Evolutionary conservation across 2,329 filamentous ascomycete species (phyloP), one percentile per base, ranked within the genome.

Genomic region (Colletotrichum acutatum): DNA sequence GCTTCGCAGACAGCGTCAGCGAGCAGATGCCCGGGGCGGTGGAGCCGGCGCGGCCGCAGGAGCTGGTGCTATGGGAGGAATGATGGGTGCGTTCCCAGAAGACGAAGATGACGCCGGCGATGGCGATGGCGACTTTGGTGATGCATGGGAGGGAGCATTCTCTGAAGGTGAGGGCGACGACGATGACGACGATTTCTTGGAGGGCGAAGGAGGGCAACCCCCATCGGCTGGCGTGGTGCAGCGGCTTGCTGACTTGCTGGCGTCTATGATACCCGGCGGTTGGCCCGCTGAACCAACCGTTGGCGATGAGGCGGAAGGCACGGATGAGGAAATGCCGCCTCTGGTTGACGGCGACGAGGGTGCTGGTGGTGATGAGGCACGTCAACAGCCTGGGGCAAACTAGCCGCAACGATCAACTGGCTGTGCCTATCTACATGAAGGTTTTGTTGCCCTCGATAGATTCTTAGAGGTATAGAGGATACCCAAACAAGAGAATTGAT

Each of bases 81-180:
- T 67, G 34, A 37, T 68, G 26, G 74, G 57, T 2, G 72, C 66
- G 5, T 75, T 74, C 37, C 62, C 72, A 14, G 74, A 68, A 4
- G 74, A 75, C 2, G 75, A 63, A 6, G 61, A 72, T 5, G 72
- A 67, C 2, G 71, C 71, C 24, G 63, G 57, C 2, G 37, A 16
- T 28, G 63, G 57, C 2, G 37, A 16, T 4, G 65, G 63, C 16
- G 54, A 54, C 2, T 65, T 64, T 26, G 52, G 46, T 30, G 59
- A 70, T 28, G 64, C 64, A 5, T 75, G 72, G 70, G 76, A 74
- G 14, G 75, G 68, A 26, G 74, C 63, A 42, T 63, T 75, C 14
- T 71, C 65, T 16, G 63, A 75, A 5, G 72, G 62, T 9, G 75
- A 74, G n/a, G 56, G 16, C 16, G 37, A 8, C 6, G 37, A 42